Evolutionary conservation across 768 basidiomycete genomes (phyloP).

Genomic region (Rhizopogon roseolus): DNA sequence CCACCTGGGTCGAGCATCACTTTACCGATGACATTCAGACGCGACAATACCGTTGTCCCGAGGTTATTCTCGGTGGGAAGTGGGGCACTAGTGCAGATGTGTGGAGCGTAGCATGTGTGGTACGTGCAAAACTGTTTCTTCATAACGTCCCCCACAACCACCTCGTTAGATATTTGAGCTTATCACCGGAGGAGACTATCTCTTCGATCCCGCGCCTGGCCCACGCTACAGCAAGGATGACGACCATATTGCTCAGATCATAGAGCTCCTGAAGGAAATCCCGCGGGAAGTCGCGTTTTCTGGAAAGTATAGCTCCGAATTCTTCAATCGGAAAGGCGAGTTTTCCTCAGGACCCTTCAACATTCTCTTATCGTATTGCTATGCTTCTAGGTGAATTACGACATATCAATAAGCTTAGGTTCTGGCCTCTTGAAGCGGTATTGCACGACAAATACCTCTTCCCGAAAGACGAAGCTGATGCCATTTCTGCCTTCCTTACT

Average conservation of each 20-base stretch:
- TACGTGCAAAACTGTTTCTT: slow-evolving; percentile 22
- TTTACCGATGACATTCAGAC: slow-evolving; percentile 99
- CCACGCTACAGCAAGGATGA: slow-evolving; percentile 95
- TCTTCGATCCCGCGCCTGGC: slow-evolving; percentile 95
- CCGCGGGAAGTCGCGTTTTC: slow-evolving; percentile 78
- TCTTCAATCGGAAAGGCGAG: slow-evolving; percentile 93
- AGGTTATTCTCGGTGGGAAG: slow-evolving; percentile 93
- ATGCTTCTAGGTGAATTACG: slow-evolving; percentile 66
- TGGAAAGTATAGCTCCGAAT: slow-evolving; percentile 91
- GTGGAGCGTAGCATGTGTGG: slow-evolving; percentile 95
- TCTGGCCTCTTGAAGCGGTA: slow-evolving; percentile 80
- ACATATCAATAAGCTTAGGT: slow-evolving; percentile 91
- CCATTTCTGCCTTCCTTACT: slow-evolving; percentile 72
- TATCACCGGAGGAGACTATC: slow-evolving; percentile 93
- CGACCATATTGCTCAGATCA: slow-evolving; percentile 96
- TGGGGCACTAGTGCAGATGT: slow-evolving; percentile 96
- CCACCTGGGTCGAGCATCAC: slow-evolving; percentile 90
- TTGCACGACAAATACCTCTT: slow-evolving; percentile 96
- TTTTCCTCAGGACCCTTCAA: neutral
- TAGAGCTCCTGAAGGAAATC: slow-evolving; percentile 91
- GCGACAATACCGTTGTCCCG: slow-evolving; percentile 94
- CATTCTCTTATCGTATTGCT: neutral
- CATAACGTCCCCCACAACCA: neutral
- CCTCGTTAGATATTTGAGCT: slow-evolving; percentile 82
- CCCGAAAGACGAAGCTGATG: slow-evolving; percentile 73